These are phyloP conservation scores for Stellera chamaejasme DNA, from an alignment of 345 rosid species.

Conservation along the genomic window DNA sequence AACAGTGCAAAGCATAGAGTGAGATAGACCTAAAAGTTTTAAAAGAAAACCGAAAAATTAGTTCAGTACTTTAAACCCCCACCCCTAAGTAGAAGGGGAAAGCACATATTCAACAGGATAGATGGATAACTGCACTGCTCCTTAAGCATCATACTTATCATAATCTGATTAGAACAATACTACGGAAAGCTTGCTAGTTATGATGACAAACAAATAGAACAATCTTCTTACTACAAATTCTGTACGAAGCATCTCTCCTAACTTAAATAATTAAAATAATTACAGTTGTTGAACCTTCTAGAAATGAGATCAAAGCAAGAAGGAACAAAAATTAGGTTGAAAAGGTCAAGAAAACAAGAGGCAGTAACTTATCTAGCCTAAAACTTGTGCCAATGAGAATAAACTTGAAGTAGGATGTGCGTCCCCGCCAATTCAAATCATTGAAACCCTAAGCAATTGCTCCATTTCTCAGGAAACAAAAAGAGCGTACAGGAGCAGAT, in stretches of 20 bases:
- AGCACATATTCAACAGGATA: not conserved
- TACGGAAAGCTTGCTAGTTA: too few relatives aligned
- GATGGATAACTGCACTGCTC: not conserved
- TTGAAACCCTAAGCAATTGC: not conserved
- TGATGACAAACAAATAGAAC: too few relatives aligned
- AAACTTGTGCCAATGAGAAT: not conserved
- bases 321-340: not conserved
- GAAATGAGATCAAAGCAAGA: too few relatives aligned
- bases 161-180: too few relatives aligned
- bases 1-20: constrained; percentile 62
- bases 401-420: not conserved
- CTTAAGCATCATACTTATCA: not conserved
- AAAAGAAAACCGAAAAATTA: too few relatives aligned
- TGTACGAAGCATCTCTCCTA: too few relatives aligned
- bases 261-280: too few relatives aligned
- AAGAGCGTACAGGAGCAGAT: not conserved
- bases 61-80: too few relatives aligned
- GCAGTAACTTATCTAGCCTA: too few relatives aligned
- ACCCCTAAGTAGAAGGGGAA: too few relatives aligned
- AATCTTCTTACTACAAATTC: too few relatives aligned
- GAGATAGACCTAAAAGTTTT: constrained; percentile 52
- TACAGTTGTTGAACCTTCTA: too few relatives aligned
- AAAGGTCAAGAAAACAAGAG: not conserved
- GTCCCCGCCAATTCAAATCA: not conserved
- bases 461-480: not conserved